Evolutionary conservation across 306 rosid species (phyloP), one percentile per base, ranked within the genome.

Genomic region (Castanospermum australe): DNA sequence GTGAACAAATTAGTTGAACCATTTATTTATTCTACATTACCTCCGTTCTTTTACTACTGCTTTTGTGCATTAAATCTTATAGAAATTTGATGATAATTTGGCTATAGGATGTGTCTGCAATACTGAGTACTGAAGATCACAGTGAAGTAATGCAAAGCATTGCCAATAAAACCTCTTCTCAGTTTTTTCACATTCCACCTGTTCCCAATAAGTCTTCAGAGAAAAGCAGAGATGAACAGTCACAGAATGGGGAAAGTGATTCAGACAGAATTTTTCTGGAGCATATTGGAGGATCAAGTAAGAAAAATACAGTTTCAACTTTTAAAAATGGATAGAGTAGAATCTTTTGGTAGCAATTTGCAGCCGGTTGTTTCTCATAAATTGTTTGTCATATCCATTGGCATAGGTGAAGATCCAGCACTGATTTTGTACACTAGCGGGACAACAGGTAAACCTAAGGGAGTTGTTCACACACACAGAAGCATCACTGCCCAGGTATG

Each of bases 381-480:
- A 48, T 38, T 79, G 17, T 60, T 87, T 59, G 56, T 79, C 75
- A 47, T 68, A 80, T 83, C 71, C 55, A 48, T 51, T 85, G 80
- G 44, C 80, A 41, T 76, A 92, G 99, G 88, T 88, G 98, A 91
- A 79, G 97, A 92, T 86, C 93, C 97, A 9, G 98, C 99, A 38
- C 84, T 95, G 72, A 86, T 95, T 59, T 78, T 95, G 73, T 92
- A 95, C 77, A 95, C 99, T 24, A 92, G 99, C 38, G 99, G 99
- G 44, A 95, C 99, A 61, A 95, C 99, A 3, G 99, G 99, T 71
- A 95, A 92, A 89, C 99, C 98, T 12, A 95, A 95, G 83, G 99
- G 99, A 76, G 99, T 87, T 81, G 97, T 95, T 73, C 99, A 95
- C 84, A 95, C 99, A 0, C 99, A 95, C 84, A 74, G 75, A 81